These are phyloP conservation scores for Berberis thunbergii DNA, from an alignment of 164 flowering plant species.

Conservation along the genomic window DNA sequence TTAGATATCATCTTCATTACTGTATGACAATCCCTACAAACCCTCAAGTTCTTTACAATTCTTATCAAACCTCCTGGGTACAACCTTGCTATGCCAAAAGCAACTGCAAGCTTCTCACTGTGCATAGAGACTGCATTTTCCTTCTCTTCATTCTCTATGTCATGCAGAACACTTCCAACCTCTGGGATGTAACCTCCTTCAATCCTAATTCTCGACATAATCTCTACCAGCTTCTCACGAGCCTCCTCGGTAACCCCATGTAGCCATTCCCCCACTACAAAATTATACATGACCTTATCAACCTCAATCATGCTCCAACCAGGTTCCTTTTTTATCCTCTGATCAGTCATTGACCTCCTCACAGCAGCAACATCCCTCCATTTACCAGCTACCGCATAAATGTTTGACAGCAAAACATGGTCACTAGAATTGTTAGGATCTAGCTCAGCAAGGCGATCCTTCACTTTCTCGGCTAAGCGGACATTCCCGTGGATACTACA, in stretches of 20 bases:
- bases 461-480: constrained; percentile 44
- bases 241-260: constrained; percentile 32
- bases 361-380: constrained; percentile 53
- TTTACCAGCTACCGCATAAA: constrained; percentile 52
- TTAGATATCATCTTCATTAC: constrained; percentile 57
- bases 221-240: constrained; percentile 38
- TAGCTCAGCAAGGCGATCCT: constrained; percentile 32
- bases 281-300: constrained; percentile 44
- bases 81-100: constrained; percentile 52
- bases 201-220: constrained; percentile 34
- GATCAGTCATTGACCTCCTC: constrained; percentile 47
- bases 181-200: constrained; percentile 54
- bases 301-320: constrained; percentile 77
- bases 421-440: constrained; percentile 56
- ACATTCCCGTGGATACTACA: constrained; percentile 60
- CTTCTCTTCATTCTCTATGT: constrained; percentile 67
- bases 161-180: constrained; percentile 49
- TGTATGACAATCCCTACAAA: constrained; percentile 61
- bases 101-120: constrained; percentile 73
- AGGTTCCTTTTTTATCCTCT: constrained; percentile 39
- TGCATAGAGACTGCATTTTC: constrained; percentile 49
- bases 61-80: constrained; percentile 30
- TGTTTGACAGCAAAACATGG: constrained; percentile 49
- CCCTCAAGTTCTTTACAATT: constrained; percentile 64
- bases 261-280: constrained; percentile 38